Conservation (phyloP, 129 eudicot species). For the Tagetes patula region DNA sequence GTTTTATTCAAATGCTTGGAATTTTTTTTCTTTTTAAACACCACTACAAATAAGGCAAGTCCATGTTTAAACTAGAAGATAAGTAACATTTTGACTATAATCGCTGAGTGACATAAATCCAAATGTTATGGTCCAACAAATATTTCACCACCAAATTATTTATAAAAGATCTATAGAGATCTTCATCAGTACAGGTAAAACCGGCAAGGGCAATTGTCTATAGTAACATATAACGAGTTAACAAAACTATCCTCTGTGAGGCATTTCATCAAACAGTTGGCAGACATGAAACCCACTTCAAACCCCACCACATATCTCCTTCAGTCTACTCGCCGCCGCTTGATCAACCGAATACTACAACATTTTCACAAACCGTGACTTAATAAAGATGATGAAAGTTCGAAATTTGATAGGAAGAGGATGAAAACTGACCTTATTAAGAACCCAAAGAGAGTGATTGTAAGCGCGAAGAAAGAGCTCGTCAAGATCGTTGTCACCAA, state of each 20-base stretch:
- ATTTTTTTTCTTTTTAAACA: too few species aligned
- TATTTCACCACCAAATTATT: neutral
- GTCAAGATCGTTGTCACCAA: constrained; percentile 55
- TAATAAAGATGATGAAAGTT: neutral
- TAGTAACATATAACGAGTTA: constrained; percentile 9
- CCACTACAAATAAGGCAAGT: too few species aligned
- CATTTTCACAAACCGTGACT: neutral
- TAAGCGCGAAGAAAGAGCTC: constrained; percentile 80
- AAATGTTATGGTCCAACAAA: neutral
- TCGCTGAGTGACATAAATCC: neutral
- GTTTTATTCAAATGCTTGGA: too few species aligned
- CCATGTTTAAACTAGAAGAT: neutral
- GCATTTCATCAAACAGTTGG: constrained; percentile 50
- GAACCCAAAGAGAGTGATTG: constrained; percentile 85
- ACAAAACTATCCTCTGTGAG: constrained; percentile 26
- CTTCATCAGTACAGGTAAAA: neutral
- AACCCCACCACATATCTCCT: constrained; percentile 50
- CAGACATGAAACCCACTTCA: constrained; percentile 25
- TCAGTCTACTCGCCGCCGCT: constrained; percentile 70
- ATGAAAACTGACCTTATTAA: constrained; percentile 57
- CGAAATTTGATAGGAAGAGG: neutral
- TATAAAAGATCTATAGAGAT: neutral
- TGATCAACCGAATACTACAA: constrained; percentile 73
- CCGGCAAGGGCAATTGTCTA: neutral
- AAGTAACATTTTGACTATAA: neutral